Percentiles rank a stretch among this genome's conserved stretches.
Conservation (phyloP, 208 protist genomes). For the Leishmania lainsoni region DNA sequence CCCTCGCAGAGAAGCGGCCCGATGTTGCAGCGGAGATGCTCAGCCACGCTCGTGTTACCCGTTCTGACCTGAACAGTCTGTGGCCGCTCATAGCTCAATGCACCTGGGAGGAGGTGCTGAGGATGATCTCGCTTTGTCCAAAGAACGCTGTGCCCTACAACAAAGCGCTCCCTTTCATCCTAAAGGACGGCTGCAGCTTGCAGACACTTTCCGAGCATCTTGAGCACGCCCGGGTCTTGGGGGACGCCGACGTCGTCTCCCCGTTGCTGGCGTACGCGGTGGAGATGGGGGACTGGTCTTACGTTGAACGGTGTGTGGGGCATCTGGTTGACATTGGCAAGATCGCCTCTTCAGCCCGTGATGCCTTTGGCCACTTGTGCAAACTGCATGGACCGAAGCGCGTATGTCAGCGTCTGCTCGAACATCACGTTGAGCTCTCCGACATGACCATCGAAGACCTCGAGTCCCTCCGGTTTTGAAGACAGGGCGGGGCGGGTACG, state of each 20-base stretch:
- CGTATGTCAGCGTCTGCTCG: slow-evolving; percentile 58
- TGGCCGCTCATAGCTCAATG: slow-evolving; percentile 83
- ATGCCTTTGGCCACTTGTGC: slow-evolving; percentile 74
- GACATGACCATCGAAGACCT: slow-evolving; percentile 77
- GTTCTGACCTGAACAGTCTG: slow-evolving; percentile 57
- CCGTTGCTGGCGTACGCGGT: slow-evolving; percentile 82
- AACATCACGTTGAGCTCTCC: slow-evolving; percentile 64
- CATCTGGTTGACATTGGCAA: slow-evolving; percentile 90
- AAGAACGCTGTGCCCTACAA: slow-evolving; percentile 86
- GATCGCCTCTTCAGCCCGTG: slow-evolving; percentile 59
- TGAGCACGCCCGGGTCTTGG: slow-evolving; percentile 83
- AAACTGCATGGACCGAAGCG: slow-evolving; percentile 66
- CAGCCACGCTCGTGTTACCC: slow-evolving; percentile 62
- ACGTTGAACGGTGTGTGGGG: slow-evolving; percentile 74
- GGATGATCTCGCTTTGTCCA: slow-evolving; percentile 82
- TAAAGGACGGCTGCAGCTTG: slow-evolving; percentile 78
- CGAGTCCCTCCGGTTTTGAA: slow-evolving; percentile 76
- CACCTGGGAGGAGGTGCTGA: slow-evolving; percentile 81
- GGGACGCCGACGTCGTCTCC: slow-evolving; percentile 85
- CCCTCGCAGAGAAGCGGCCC: slow-evolving; percentile 60
- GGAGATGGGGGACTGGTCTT: slow-evolving; percentile 73
- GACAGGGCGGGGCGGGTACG: not conserved
- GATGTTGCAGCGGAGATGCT: slow-evolving; percentile 87
- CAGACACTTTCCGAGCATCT: slow-evolving; percentile 84
- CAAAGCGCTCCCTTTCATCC: slow-evolving; percentile 66